These are phyloP conservation scores for Crithidia thermophila DNA, from an alignment of 208 protist genomes.

Conservation along the genomic window DNA sequence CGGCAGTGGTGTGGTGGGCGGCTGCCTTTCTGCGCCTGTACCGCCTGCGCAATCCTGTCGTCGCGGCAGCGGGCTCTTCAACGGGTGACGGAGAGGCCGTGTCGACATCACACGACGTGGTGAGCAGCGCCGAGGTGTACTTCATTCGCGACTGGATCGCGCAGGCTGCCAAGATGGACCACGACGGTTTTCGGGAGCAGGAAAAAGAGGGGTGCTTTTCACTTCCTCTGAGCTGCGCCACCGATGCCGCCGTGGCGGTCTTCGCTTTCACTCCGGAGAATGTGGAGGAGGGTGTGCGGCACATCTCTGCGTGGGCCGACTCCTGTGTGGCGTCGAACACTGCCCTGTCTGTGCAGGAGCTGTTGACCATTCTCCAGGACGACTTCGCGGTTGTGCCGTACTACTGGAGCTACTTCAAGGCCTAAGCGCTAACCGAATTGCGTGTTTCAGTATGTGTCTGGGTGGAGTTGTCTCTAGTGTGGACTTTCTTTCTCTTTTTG, in stretches of 20 bases:
- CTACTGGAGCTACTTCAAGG: constrained; percentile 44
- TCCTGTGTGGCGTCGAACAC: constrained; percentile 13
- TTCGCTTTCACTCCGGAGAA: constrained; percentile 34
- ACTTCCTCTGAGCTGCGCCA: constrained; percentile 35
- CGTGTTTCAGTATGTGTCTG: too few relatives aligned
- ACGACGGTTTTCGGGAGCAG: constrained; percentile 30
- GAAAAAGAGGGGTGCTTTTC: constrained; percentile 15
- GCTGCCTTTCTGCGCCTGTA: constrained; percentile 39
- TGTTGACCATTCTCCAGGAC: constrained; percentile 38
- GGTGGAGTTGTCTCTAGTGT: too few relatives aligned
- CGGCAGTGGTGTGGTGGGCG: constrained; percentile 49
- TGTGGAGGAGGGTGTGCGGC: constrained; percentile 20
- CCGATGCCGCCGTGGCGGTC: constrained; percentile 20
- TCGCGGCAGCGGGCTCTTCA: too few relatives aligned
- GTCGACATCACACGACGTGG: too few relatives aligned
- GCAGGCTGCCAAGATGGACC: constrained; percentile 23
- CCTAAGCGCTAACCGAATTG: too few relatives aligned
- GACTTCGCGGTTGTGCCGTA: constrained; percentile 43
- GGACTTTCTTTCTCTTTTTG: too few relatives aligned
- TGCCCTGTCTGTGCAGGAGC: constrained; percentile 26
- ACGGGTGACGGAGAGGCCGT: too few relatives aligned
- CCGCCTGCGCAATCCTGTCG: constrained; percentile 20
- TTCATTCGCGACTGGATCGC: constrained; percentile 51
- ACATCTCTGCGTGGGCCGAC: constrained; percentile 36
- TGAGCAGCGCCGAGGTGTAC: constrained; percentile 46